Percentiles rank a stretch among this genome's conserved stretches.
These are phyloP conservation scores for Lasiosphaeria ovina DNA, from an alignment of 495 filamentous ascomycete genomes.

Conservation along the genomic window DNA sequence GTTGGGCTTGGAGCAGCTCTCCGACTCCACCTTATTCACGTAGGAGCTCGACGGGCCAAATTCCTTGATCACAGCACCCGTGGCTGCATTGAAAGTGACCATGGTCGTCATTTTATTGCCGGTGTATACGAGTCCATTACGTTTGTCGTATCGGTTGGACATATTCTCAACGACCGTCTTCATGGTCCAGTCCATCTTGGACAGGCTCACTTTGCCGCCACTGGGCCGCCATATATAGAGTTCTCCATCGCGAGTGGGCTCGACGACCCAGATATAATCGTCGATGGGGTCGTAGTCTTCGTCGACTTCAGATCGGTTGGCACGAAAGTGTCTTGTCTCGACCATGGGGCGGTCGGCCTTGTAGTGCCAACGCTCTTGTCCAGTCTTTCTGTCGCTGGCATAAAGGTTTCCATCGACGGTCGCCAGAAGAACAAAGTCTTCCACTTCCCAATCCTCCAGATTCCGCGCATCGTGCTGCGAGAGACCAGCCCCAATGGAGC, in stretches of 20 bases:
- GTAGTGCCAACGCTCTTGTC: conserved; percentile 77
- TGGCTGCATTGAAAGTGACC: conserved; percentile 83
- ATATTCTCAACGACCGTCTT: conserved; percentile 73
- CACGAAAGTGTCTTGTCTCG: conserved; percentile 78
- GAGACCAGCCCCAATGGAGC: conserved; percentile 58
- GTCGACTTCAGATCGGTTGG: conserved; percentile 61
- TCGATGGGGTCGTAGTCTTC: conserved; percentile 63
- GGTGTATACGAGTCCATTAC: conserved; percentile 78
- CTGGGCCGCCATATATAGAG: conserved; percentile 84
- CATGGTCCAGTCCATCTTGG: conserved; percentile 80
- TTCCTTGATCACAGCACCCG: conserved; percentile 63
- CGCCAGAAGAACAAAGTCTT: conserved; percentile 99
- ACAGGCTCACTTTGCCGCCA: conserved; percentile 65
- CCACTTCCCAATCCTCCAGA: conserved; percentile 97
- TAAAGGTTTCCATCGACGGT: conserved; percentile 97
- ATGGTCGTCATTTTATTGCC: conserved; percentile 87
- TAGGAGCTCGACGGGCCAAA: conserved; percentile 45
- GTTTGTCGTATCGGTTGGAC: conserved; percentile 63
- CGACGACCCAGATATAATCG: conserved; percentile 93
- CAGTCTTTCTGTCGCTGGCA: conserved; percentile 85
- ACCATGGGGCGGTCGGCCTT: conserved; percentile 82
- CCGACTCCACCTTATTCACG: conserved; percentile 45
- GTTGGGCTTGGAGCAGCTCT: conserved; percentile 59
- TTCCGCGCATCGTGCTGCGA: conserved; percentile 84
- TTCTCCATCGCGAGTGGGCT: conserved; percentile 82